Base-by-base conservation (phyloP, 1,139 yeast species). In the Geotrichum australiense region DNA sequence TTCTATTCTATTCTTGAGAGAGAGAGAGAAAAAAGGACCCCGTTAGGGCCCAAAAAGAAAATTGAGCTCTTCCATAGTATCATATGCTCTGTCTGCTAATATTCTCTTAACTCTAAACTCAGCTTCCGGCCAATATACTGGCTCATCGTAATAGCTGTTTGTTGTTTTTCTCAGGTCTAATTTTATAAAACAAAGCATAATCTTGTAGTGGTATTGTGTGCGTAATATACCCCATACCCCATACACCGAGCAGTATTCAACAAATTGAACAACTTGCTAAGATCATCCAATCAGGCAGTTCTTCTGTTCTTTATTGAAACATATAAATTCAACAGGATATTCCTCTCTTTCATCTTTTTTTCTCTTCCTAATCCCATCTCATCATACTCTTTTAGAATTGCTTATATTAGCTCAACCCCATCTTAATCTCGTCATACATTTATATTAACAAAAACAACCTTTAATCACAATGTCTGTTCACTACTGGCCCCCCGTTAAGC, bases 401-500 rank as follows among this genome's bases (percentile, higher is more conserved):
- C 12, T 15, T 26, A 15, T 26, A 5, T 11, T 26, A 26, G 11
- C n/a, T 6, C 12, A 5, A 26, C 29, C 12, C 26, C 24, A 27
- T 12, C 41, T 30, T 5, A 3, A 16, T 12, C 15, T 36, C 10
- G 19, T 12, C 16, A n/a, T 6, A 8, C 18, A 12, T 26, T 10
- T 16, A 35, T 19, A 14, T 29, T 34, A 33, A 22, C 12, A 20
- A 5, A 25, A 24, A 2, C 38, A 25, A 12, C 31, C 16, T 11
- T 25, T 16, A 41, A 24, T 15, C 31, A 35, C 35, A 37, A 55
- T 54, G 59, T 55, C 59, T 47, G 55, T 41, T 35, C 45, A 39
- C 45, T 45, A 41, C 45, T 41, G 42, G 43, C 47, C 47, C 21
- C 44, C 45, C 30, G 34, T 45, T 33, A 41, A 41, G 39, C 47